A percentile compares a stretch with the other conserved stretches of the same genome.
These are phyloP conservation scores for Russula ochroleuca DNA, from an alignment of 768 basidiomycete genomes.

Conservation along the genomic window DNA sequence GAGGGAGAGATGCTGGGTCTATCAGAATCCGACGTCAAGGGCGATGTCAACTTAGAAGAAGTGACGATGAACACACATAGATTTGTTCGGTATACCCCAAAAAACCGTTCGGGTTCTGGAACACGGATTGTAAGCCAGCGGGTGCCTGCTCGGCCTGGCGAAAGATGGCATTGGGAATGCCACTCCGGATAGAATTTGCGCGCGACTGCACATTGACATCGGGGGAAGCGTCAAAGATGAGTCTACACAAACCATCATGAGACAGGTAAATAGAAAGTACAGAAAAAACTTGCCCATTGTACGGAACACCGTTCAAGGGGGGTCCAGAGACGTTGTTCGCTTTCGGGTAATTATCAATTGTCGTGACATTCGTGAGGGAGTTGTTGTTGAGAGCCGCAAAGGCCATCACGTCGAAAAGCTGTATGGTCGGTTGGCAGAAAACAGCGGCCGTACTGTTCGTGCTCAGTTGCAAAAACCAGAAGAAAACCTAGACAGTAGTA, in stretches of 20 bases:
- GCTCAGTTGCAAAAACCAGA: constrained; percentile 53
- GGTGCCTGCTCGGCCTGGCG: constrained; percentile 44
- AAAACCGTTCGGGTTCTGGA: constrained; percentile 49
- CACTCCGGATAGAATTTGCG: constrained; percentile 45
- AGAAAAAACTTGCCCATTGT: constrained; percentile 49
- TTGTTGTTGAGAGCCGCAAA: constrained; percentile 44
- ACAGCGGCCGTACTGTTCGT: constrained; percentile 38
- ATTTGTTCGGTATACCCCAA: constrained; percentile 46
- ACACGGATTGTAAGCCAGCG: constrained; percentile 43
- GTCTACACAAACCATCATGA: constrained; percentile 8
- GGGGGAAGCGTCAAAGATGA: constrained; percentile 24
- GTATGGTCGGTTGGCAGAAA: constrained; percentile 55
- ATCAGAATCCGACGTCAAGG: constrained; percentile 3
- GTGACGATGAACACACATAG: constrained; percentile 39
- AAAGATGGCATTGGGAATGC: constrained; percentile 60
- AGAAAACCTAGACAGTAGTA: constrained; percentile 44
- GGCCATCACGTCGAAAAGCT: constrained; percentile 42
- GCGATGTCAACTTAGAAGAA: neutral
- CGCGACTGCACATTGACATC: constrained; percentile 51
- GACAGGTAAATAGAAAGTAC: neutral
- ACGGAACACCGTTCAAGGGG: constrained; percentile 45
- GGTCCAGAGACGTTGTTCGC: constrained; percentile 51
- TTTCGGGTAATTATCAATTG: constrained; percentile 32
- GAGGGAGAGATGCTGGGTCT: constrained; percentile 58
- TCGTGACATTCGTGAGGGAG: constrained; percentile 39